Percentiles rank a stretch among this genome's conserved stretches.
phyloP scores from a whole-genome alignment of 495 filamentous ascomycete genomes.

The Apodospora peruviana region DNA sequence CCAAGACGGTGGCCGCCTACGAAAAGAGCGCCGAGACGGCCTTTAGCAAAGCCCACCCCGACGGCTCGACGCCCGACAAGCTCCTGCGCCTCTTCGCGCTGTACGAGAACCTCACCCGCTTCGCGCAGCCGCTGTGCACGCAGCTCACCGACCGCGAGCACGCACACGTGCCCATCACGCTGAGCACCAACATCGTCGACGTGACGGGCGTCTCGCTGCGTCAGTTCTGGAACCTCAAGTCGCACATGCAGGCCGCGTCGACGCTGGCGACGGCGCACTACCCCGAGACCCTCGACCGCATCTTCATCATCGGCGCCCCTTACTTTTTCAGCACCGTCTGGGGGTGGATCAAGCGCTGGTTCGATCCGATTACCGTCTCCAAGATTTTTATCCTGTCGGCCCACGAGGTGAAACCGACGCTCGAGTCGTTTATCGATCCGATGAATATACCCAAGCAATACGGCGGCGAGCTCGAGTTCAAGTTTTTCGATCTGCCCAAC shows the following conservation, averaged over 20 bases:
- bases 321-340: constrained; percentile 90
- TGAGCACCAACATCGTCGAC: constrained; percentile 85
- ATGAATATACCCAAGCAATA: constrained; percentile 77
- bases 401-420: constrained; percentile 63
- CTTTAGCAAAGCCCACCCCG: constrained; percentile 45
- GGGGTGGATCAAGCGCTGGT: constrained; percentile 95
- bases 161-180: constrained; percentile 71
- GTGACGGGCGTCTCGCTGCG: constrained; percentile 76
- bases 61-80: constrained; percentile 59
- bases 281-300: constrained; percentile 81
- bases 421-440: constrained; percentile 74
- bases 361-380: constrained; percentile 85
- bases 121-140: constrained; percentile 77
- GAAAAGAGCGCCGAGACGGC: constrained; percentile 57
- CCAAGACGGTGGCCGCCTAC: constrained; percentile 73
- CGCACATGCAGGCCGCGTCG: constrained; percentile 86
- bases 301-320: constrained; percentile 86
- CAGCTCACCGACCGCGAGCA: constrained; percentile 61
- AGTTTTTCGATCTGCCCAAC: constrained; percentile 66
- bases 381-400: constrained; percentile 84
- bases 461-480: constrained; percentile 75
- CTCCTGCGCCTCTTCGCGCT: constrained; percentile 77
- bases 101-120: constrained; percentile 85
- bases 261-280: constrained; percentile 86
- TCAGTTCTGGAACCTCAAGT: constrained; percentile 90